Evolutionary conservation across 495 filamentous ascomycete genomes (phyloP), one percentile per base, ranked within the genome.

Genomic region (Xylaria castorea): DNA sequence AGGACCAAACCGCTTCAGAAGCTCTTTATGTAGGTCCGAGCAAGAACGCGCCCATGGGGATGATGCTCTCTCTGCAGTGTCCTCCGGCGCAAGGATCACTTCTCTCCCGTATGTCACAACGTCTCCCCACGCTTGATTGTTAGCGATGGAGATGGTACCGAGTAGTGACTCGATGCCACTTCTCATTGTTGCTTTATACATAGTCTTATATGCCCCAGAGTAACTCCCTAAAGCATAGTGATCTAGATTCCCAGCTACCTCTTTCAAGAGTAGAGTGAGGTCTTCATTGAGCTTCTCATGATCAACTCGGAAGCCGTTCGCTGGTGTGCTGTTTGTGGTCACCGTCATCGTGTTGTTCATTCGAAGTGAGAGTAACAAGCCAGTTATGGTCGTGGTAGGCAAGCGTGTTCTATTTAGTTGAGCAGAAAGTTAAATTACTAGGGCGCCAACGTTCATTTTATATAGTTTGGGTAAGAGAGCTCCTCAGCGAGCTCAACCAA

Each of bases 131-230:
- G 22, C 58, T 22, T 51, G 20, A 46, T 36, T 70, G 44, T 70
- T 63, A 0, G 27, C 44, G n/a, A 63, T 63, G 14, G 68, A 40
- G 11, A 53, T 18, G 12, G 58, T 63, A n/a, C 68, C 68, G 25
- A 53, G 22, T 6, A 70, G 11, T 9, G 57, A 44, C 11, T 70
- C 16, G 6, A 70, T 46, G 12, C 68, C 68, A 30, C 7, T 32
- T 63, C 32, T 63, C 68, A 70, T 70, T 8, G 58, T 70, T 20
- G 58, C 32, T 32, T 70, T 64, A 22, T 70, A 70, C 58, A 63
- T 63, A 7, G 58, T n/a, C 30, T 51, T 60, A 16, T 63, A 70
- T 18, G 27, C 68, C n/a, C 34, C 57, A 5, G 68, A 70, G 44
- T 70, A 70, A 20, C 32, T 70, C 8, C 58, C 68, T 20, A 60